phyloP scores from a whole-genome alignment of 2,329 filamentous ascomycete species.

The Ascomycota sp. region DNA sequence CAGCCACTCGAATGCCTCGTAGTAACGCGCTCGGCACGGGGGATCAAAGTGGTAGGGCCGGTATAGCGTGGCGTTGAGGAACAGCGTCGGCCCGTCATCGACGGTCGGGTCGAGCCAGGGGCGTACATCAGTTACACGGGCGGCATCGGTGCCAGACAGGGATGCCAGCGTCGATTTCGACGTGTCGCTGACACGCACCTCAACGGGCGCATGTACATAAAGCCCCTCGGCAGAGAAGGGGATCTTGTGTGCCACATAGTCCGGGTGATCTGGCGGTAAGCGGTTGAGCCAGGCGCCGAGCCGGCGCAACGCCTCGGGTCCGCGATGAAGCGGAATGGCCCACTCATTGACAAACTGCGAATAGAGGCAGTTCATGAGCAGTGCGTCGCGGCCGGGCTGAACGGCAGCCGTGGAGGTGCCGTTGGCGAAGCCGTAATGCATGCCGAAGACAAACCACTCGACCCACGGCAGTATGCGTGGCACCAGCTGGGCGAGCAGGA shows the following conservation, averaged over 20 bases:
- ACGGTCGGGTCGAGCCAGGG: slow-evolving; percentile 50
- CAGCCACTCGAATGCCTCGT: slow-evolving; percentile 75
- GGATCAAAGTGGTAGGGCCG: slow-evolving; percentile 62
- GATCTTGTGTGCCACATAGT: slow-evolving; percentile 46
- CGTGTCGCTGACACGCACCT: slow-evolving; percentile 72
- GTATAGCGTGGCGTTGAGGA: slow-evolving; percentile 81
- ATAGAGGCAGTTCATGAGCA: slow-evolving; percentile 94
- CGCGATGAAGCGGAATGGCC: slow-evolving; percentile 71
- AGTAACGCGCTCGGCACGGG: slow-evolving; percentile 57
- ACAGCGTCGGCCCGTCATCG: slow-evolving; percentile 51
- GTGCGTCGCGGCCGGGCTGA: slow-evolving; percentile 57
- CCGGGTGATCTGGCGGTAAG: slow-evolving; percentile 38
- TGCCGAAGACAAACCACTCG: slow-evolving; percentile 91
- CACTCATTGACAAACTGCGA: slow-evolving; percentile 98
- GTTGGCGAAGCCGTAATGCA: slow-evolving; percentile 84
- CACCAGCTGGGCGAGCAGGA: slow-evolving; percentile 59
- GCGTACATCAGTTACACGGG: slow-evolving; percentile 10
- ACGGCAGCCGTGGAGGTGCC: slow-evolving; percentile 51
- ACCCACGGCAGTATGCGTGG: slow-evolving; percentile 70
- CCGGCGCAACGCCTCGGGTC: slow-evolving; percentile 68
- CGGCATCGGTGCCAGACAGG: slow-evolving; percentile 17
- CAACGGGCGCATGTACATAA: slow-evolving; percentile 76
- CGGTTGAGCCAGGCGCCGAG: slow-evolving; percentile 70
- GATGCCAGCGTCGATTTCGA: slow-evolving; percentile 9
- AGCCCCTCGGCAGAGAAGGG: slow-evolving; percentile 62